Evolutionary conservation across 257 asterid genomes (phyloP), one percentile per base, ranked within the genome.

Genomic region (Dorcoceras hygrometricum): DNA sequence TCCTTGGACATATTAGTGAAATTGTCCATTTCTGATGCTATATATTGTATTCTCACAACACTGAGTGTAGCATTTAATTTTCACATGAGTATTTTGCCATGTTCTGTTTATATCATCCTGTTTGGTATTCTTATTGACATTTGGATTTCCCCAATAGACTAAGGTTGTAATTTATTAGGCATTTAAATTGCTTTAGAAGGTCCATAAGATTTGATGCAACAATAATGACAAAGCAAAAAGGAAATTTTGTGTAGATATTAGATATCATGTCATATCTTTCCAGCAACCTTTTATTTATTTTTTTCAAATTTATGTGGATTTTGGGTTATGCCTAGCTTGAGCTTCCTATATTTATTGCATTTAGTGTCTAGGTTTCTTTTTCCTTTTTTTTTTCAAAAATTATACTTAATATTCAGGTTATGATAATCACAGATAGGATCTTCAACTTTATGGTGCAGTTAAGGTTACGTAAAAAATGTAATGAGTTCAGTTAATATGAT

Each of bases 301-400:
- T 31, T 31, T 11, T 39, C n/a, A 39, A 39, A 61, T 32, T 61
- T 61, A 28, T 59, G 28, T 62, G 66, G 26, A 1, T 14, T 4
- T 26, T 27, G 18, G 34, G 5, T 10, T 59, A 16, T 26, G 26
- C n/a, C 9, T 59, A 20, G 54, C 55, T 54, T 65, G 59, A 56
- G 51, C 23, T 26, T 59, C 23, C 14, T 58, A 48, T 16, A 34
- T 20, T 39, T 60, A n/a, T 59, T 50, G 69, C 66, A 63, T 68
- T 34, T 31, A 62, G 63, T 72, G 23, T 16, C 25, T 28, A 73
- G 54, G 54, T 3, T 50, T 8, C 53, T 63, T n/a, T 12, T 27
- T 63, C 31, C 7, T 0, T 3, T 63, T n/a, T 12, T 27, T 63
- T 46, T 10, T 0, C 3, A 27, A 61, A 62, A 43, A 27, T 28